Base-by-base conservation (phyloP, 23 red algal genomes). In the Gracilaria domingensis region DNA sequence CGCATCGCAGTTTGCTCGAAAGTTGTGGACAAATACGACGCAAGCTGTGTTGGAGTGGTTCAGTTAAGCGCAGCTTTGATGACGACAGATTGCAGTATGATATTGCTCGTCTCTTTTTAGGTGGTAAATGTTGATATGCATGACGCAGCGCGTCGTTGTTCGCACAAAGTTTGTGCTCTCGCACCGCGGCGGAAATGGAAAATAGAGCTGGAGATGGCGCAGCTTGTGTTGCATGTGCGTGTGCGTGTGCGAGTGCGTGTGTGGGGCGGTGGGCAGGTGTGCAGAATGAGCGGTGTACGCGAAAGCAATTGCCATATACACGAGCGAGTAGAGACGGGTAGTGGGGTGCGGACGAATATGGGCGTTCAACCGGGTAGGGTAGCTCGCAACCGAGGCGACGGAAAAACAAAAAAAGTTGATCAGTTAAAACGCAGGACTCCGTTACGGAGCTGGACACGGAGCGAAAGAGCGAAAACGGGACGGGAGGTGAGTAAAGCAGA, bases 391-490 rank as follows among this genome's bases (percentile, higher is more conserved):
- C 0, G 39, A 57, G 21, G 14, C 20, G 42, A 44, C 30, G 78
- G 78, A 82, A 57, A 35, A 38, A n/a, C 11, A 61, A 82, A 40
- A 57, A 80, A 82, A 53, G 44, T 54, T 57, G 54, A 54, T 4
- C 23, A 82, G 59, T 56, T 62, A 54, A 42, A 11, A 57, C 20
- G 36, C 7, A 23, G 53, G 25, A 42, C n/a, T n/a, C n/a, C n/a
- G n/a, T n/a, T n/a, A 58, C 17, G 23, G 36, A 48, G 25, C 6
- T 61, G 28, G 21, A 61, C 32, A 51, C 78, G 3, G 53, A 61
- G 39, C 33, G 59, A 57, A 45, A 54, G 53, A 42, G 49, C 21
- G 55, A 40, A 62, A 58, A 82, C 17, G 23, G 33, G 47, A 29
- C 51, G 36, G 34, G 14, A 62, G n/a, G n/a, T n/a, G n/a, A 30